Evolutionary conservation across 2,329 filamentous ascomycete genomes (phyloP).

Genomic region (Penicillium vulpinum): DNA sequence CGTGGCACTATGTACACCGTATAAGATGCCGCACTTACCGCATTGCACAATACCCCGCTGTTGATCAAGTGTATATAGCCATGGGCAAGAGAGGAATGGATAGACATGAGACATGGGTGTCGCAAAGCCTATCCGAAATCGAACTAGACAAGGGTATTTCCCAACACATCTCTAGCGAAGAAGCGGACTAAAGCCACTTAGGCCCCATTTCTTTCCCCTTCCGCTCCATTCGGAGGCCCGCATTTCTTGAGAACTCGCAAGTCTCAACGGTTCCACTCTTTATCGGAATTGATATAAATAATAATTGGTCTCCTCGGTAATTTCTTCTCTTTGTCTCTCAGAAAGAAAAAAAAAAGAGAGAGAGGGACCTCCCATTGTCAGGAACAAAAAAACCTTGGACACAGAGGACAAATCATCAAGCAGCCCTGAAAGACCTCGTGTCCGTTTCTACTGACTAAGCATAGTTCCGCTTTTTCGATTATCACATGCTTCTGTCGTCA

Average conservation of each 20-base stretch:
- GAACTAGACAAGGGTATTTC: not conserved
- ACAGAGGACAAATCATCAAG: not conserved
- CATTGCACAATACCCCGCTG: conserved; percentile 10
- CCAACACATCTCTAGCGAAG: not conserved
- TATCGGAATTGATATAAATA: conserved; percentile 18
- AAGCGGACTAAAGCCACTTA: conserved; percentile 3
- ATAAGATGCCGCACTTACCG: conserved; percentile 21
- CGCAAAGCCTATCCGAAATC: not conserved
- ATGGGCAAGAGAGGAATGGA: not conserved
- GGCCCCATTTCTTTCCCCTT: conserved; percentile 26
- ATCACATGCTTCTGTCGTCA: conserved; percentile 30
- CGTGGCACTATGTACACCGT: not conserved
- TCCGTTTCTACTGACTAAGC: conserved; percentile 12
- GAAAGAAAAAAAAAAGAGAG: not conserved
- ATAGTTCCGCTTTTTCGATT: conserved; percentile 11
- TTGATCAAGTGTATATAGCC: not conserved
- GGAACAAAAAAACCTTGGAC: not conserved
- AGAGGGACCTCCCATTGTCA: not conserved
- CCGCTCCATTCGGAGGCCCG: conserved; percentile 28
- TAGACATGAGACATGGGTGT: not conserved
- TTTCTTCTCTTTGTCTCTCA: conserved; percentile 1
- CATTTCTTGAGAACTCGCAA: conserved; percentile 9
- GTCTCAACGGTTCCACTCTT: conserved; percentile 14
- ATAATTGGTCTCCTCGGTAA: not conserved
- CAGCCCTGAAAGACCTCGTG: not conserved